These are phyloP conservation scores for Colletotrichum agaves DNA, from an alignment of 2,329 filamentous ascomycete genomes.

Conservation along the genomic window DNA sequence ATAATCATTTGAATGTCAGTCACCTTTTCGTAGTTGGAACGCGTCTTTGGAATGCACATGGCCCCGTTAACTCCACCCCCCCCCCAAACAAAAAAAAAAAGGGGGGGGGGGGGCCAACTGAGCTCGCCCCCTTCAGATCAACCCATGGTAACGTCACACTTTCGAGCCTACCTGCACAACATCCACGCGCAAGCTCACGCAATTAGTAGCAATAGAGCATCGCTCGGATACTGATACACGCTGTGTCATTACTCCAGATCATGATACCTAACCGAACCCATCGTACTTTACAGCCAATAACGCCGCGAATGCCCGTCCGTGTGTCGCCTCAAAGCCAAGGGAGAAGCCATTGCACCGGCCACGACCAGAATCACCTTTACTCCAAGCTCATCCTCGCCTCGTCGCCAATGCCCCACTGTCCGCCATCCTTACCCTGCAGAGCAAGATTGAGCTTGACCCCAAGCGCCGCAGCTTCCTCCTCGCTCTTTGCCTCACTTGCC, in stretches of 20 bases:
- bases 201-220: background rate
- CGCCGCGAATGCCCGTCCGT: constrained; percentile 21
- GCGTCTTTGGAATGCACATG: constrained; percentile 6
- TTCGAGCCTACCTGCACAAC: too few species aligned
- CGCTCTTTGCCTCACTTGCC: constrained; percentile 54
- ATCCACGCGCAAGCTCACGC: background rate
- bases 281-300: constrained; percentile 28
- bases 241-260: constrained; percentile 17
- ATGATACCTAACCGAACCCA: background rate
- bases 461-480: constrained; percentile 56
- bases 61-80: background rate
- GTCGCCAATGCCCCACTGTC: constrained; percentile 82
- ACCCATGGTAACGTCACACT: background rate
- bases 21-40: too few species aligned
- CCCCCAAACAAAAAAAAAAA: too few species aligned
- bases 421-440: constrained; percentile 66
- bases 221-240: background rate
- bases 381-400: constrained; percentile 87
- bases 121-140: background rate
- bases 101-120: too few species aligned
- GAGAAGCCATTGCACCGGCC: background rate
- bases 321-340: background rate
- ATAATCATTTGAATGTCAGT: too few species aligned
- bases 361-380: constrained; percentile 48
- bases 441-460: constrained; percentile 60